These are phyloP conservation scores for Juglanconis sp. DNA, from an alignment of 2,329 filamentous ascomycete genomes.

Conservation along the genomic window DNA sequence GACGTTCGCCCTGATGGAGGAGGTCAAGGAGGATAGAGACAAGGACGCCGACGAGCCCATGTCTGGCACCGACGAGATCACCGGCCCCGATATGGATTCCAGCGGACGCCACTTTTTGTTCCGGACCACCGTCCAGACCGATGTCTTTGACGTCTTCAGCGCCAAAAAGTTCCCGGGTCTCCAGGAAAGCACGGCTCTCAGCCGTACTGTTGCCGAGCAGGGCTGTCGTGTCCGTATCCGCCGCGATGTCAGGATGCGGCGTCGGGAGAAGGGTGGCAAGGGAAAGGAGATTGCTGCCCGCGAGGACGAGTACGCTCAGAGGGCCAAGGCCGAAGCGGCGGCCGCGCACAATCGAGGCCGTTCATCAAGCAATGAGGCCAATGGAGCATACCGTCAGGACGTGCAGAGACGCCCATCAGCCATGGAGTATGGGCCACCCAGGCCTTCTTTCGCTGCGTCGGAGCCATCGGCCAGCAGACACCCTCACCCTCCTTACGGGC, in stretches of 20 bases:
- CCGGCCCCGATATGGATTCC: constrained; percentile 24
- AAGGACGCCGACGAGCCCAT: constrained; percentile 53
- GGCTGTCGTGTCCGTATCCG: constrained; percentile 94
- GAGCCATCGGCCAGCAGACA: constrained; percentile 21
- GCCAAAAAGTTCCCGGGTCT: constrained; percentile 98
- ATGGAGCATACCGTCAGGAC: constrained; percentile 28
- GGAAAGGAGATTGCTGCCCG: constrained; percentile 24
- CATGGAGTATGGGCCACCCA: constrained; percentile 30
- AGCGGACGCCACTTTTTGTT: constrained; percentile 13
- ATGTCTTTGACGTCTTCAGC: constrained; percentile 84
- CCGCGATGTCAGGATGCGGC: constrained; percentile 58
- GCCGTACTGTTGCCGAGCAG: constrained; percentile 90
- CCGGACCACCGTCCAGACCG: constrained; percentile 56
- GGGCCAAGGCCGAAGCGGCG: constrained; percentile 31
- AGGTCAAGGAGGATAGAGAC: constrained; percentile 82
- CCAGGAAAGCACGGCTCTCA: constrained; percentile 82
- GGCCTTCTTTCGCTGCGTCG: constrained; percentile 22
- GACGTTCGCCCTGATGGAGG: constrained; percentile 89
- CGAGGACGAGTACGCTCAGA: constrained; percentile 30
- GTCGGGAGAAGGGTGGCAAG: constrained; percentile 48
- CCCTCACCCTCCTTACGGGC: constrained; percentile 25
- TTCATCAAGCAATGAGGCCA: constrained; percentile 31
- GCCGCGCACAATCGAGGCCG: constrained; percentile 27
- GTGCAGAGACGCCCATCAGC: constrained; percentile 30
- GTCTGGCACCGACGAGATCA: constrained; percentile 30